Base-by-base conservation (phyloP, 1,284 basidiomycete genomes). In the Irpex lacteus region DNA sequence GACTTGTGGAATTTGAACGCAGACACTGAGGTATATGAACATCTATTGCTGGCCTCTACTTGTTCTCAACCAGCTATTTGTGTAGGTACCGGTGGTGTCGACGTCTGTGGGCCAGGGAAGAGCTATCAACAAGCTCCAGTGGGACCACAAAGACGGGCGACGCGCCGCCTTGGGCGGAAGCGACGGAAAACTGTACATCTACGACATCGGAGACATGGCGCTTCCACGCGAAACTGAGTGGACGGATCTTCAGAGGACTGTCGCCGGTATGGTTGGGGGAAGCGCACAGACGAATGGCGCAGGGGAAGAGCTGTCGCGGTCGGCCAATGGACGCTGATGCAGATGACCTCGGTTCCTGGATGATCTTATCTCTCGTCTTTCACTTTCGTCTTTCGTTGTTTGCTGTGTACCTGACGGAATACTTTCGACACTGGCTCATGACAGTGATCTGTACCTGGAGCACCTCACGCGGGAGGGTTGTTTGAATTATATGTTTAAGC, bases 1-100 rank as follows among this genome's bases (percentile, higher is more conserved):
- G 95, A 98, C 74, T 72, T 99, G 56, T 99, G 96, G 95, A 98
- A 99, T 76, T 77, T 99, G 72, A 98, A 98, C 75, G 77, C 84
- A 19, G 96, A 98, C 72, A 92, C 93, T 4, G 98, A 99, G 86
- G 96, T 95, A 72, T 11, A 9, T 18, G 49, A 54, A 34, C 36
- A 47, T 50, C 50, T 8, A 60, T 32, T 8, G 53, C 19, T 52
- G 63, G 59, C 4, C 19, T 9, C 5, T 13, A 18, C 18, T 13
- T 21, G 13, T 7, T 53, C 40, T 53, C 21, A 53, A 5, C 15
- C 1, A 13, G 15, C 13, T 3, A 36, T 56, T 2, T 60, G 54
- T 34, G 13, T 69, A 95, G 93, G 92, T 95, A 0, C 92, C 94
- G 18, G 83, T 87, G 11, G 88, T 94, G 18, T 90, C 91, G 4